These are phyloP conservation scores for Lolium perenne DNA, from an alignment of 176 grass and related monocot genomes.

Conservation along the genomic window DNA sequence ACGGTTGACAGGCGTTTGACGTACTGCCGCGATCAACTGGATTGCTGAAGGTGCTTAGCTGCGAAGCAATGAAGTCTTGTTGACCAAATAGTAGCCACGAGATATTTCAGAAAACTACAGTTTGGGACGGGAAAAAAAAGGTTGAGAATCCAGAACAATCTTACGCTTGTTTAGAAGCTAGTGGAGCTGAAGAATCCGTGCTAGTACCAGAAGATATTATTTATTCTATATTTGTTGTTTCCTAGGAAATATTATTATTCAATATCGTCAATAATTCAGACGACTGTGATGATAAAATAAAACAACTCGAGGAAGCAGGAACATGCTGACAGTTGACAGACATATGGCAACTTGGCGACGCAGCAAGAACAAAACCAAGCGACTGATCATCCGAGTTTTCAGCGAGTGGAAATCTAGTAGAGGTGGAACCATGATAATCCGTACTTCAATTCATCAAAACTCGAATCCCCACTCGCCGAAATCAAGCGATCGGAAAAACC, in stretches of 20 bases:
- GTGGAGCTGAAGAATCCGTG: constrained; percentile 20
- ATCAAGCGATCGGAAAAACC: neutral
- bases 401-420: neutral
- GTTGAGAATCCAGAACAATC: constrained; percentile 11
- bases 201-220: neutral
- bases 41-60: constrained; percentile 21
- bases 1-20: constrained; percentile 19
- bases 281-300: neutral
- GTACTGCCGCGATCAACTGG: neutral
- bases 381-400: neutral
- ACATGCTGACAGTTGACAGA: neutral
- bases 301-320: neutral
- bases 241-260: neutral
- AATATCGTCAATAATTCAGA: neutral
- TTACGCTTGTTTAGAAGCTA: neutral
- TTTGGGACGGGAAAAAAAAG: neutral
- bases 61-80: constrained; percentile 35
- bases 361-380: neutral
- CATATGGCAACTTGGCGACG: neutral
- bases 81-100: constrained; percentile 49
- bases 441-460: neutral
- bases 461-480: neutral
- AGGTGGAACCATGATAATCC: neutral
- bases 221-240: neutral
- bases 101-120: constrained; percentile 40